phyloP scores from a whole-genome alignment of 352 stramenopile species.

The Phytopythium aichiense region DNA sequence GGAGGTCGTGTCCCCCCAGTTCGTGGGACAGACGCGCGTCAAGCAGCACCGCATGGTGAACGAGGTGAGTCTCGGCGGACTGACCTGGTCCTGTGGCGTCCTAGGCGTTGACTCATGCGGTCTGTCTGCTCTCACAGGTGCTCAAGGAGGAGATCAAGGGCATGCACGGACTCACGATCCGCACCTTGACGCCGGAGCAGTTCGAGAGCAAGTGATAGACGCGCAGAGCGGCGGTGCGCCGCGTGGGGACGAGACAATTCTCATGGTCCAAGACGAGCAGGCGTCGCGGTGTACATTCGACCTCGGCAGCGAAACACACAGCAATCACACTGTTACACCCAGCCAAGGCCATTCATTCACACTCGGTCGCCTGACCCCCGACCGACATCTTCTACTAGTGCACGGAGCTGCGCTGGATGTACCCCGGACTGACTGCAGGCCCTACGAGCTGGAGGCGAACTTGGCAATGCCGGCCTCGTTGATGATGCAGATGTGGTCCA shows the following conservation, averaged over 20 bases:
- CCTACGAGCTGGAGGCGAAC: constrained; percentile 55
- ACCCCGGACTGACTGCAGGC: constrained; percentile 1
- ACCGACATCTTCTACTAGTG: background rate
- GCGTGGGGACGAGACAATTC: background rate
- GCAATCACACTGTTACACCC: background rate
- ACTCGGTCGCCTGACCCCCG: background rate
- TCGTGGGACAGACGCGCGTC: constrained; percentile 75
- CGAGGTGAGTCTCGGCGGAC: constrained; percentile 35
- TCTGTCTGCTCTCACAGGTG: constrained; percentile 23
- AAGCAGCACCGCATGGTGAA: constrained; percentile 88
- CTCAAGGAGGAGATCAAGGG: constrained; percentile 83
- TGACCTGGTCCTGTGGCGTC: background rate
- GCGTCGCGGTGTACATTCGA: background rate
- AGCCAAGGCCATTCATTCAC: background rate
- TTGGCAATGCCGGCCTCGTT: constrained; percentile 90
- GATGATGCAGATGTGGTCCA: constrained; percentile 96
- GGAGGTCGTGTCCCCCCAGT: constrained; percentile 76
- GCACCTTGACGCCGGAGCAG: constrained; percentile 75
- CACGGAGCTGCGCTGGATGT: background rate
- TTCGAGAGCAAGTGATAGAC: constrained; percentile 54
- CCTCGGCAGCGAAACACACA: background rate
- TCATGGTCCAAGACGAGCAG: background rate
- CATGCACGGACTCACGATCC: constrained; percentile 85
- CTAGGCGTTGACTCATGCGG: background rate
- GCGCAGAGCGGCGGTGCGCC: too few relatives aligned